A percentile compares a stretch with the other conserved stretches of the same genome.
These are phyloP conservation scores for Cymodocea nodosa DNA, from an alignment of 116 monocot genomes.

Conservation along the genomic window DNA sequence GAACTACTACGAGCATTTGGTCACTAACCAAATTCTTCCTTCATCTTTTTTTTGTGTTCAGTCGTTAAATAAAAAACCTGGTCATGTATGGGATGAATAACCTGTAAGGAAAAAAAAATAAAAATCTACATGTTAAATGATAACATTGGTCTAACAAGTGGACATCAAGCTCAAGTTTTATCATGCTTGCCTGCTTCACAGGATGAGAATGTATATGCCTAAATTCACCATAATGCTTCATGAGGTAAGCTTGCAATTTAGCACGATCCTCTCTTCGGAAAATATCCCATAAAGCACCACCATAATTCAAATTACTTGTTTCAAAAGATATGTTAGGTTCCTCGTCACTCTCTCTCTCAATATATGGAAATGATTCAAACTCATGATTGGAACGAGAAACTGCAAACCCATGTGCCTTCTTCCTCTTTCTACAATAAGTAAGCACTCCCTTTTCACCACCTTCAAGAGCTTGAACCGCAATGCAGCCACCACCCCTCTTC, in stretches of 20 bases:
- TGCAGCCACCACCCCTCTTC: not conserved
- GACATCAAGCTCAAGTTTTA: not conserved
- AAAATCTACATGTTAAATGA: not conserved
- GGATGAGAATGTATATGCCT: slow-evolving; percentile 48
- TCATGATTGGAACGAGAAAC: not conserved
- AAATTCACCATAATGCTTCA: slow-evolving; percentile 54
- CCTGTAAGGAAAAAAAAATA: slow-evolving; percentile 22
- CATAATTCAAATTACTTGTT: slow-evolving; percentile 5
- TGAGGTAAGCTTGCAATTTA: slow-evolving; percentile 66
- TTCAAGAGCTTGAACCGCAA: not conserved
- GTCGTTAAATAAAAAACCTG: slow-evolving; percentile 70
- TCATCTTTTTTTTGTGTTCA: slow-evolving; percentile 80
- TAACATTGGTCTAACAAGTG: not conserved
- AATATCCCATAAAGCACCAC: slow-evolving; percentile 90
- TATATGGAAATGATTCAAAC: not conserved
- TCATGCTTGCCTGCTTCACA: slow-evolving; percentile 32
- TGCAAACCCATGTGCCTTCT: not conserved
- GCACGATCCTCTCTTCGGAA: slow-evolving; percentile 73
- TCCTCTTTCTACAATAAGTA: not conserved
- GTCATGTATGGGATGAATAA: slow-evolving; percentile 79
- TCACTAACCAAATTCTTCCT: slow-evolving; percentile 73
- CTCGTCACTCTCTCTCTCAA: not conserved
- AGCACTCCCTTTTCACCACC: not conserved
- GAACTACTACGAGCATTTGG: not conserved
- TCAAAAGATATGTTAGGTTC: not conserved